Percentiles rank a stretch among this genome's conserved stretches.
phyloP scores from a whole-genome alignment of 208 protist species.

The Leishmania arabica region DNA sequence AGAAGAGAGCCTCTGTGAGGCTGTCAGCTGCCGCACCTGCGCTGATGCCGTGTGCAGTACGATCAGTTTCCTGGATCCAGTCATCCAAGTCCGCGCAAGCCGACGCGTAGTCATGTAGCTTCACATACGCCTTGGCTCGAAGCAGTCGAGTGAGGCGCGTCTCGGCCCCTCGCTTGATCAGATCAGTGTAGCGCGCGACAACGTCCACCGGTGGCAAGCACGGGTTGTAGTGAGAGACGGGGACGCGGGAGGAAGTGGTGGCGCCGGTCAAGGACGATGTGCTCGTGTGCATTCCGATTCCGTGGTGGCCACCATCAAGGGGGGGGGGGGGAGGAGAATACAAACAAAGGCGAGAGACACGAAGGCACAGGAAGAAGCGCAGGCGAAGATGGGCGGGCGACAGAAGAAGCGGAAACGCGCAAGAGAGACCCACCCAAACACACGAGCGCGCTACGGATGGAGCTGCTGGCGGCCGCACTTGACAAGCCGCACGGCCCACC shows the following conservation, averaged over 20 bases:
- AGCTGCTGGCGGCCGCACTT: not conserved
- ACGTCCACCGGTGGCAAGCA: slow-evolving; percentile 37
- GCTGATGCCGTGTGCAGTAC: not conserved
- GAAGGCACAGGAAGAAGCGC: not conserved
- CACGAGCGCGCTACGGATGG: not conserved
- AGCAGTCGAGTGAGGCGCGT: slow-evolving; percentile 33
- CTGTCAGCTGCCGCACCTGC: slow-evolving; percentile 1
- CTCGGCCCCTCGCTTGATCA: slow-evolving; percentile 24
- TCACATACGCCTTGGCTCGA: slow-evolving; percentile 44
- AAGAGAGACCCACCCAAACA: not conserved
- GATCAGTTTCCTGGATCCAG: slow-evolving; percentile 22
- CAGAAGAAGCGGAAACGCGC: not conserved
- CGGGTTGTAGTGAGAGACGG: slow-evolving; percentile 30
- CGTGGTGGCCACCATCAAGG: not conserved
- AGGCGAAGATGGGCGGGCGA: not conserved
- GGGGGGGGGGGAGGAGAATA: not conserved
- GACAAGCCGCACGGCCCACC: not conserved
- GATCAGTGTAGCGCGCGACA: slow-evolving; percentile 28
- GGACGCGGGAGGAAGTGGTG: not conserved
- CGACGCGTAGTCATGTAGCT: slow-evolving; percentile 33
- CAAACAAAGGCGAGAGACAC: not conserved
- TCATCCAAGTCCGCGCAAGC: slow-evolving; percentile 50
- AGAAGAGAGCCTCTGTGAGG: slow-evolving; percentile 34
- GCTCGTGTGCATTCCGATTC: not conserved
- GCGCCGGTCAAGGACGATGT: not conserved